These are phyloP conservation scores for Ceratocystis colombiana DNA, from an alignment of 2,329 filamentous ascomycete genomes.

Conservation along the genomic window DNA sequence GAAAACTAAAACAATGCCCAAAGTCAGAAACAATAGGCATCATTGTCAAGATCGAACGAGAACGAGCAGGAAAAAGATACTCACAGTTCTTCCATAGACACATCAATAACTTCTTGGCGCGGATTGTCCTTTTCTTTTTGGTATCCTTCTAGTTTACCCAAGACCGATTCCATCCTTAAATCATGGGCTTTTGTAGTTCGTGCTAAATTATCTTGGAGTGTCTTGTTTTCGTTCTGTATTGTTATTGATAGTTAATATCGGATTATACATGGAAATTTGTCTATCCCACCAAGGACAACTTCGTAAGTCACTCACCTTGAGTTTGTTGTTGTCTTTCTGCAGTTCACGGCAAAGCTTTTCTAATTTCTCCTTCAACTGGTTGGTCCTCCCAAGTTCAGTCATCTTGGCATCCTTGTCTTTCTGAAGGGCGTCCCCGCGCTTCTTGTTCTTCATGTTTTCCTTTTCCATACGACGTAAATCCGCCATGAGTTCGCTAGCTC, in stretches of 20 bases:
- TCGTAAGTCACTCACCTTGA: conserved; percentile 56
- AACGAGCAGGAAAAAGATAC: conserved; percentile 31
- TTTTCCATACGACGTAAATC: conserved; percentile 95
- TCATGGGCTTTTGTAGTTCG: conserved; percentile 75
- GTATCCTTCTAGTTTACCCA: conserved; percentile 77
- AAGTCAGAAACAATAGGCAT: conserved; percentile 24
- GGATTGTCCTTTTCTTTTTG: conserved; percentile 79
- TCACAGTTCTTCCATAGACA: conserved; percentile 83
- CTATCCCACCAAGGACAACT: not conserved
- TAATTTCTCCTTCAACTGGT: conserved; percentile 85
- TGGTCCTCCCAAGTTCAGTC: conserved; percentile 80
- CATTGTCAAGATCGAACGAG: not conserved
- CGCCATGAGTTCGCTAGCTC: conserved; percentile 79
- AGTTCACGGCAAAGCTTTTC: conserved; percentile 93
- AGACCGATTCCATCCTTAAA: conserved; percentile 67
- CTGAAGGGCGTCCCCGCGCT: conserved; percentile 83
- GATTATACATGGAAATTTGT: not conserved
- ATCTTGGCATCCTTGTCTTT: conserved; percentile 91
- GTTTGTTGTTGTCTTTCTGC: conserved; percentile 93
- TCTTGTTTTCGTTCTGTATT: conserved; percentile 77
- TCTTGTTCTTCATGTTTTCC: conserved; percentile 92
- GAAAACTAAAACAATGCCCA: conserved; percentile 48
- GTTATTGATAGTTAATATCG: conserved; percentile 6
- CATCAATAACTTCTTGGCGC: conserved; percentile 67
- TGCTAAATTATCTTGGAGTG: conserved; percentile 75